Evolutionary conservation across 192 early-diverging fungal genomes (phyloP).

Genomic region (Linnemannia elongata): DNA sequence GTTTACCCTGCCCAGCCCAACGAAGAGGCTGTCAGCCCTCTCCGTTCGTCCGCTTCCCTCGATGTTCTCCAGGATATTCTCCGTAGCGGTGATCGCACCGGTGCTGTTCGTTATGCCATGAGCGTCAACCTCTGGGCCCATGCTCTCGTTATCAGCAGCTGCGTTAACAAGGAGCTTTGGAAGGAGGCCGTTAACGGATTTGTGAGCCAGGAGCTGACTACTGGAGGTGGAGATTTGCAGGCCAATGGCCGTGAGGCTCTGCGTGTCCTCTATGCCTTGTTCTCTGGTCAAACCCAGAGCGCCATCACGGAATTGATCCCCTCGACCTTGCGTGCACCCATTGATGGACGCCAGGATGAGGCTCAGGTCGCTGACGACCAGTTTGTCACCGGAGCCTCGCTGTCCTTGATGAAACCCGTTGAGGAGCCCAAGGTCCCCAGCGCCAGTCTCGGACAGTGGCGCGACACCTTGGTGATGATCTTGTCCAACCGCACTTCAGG

Average conservation of each 20-base stretch:
- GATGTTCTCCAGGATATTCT: slow-evolving; percentile 76
- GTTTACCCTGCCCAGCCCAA: slow-evolving; percentile 51
- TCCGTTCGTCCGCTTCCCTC: slow-evolving; percentile 35
- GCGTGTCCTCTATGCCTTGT: slow-evolving; percentile 76
- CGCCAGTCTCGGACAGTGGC: slow-evolving; percentile 76
- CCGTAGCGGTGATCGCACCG: slow-evolving; percentile 69
- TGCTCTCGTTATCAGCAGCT: slow-evolving; percentile 91
- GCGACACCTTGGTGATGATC: slow-evolving; percentile 79
- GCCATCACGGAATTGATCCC: slow-evolving; percentile 59
- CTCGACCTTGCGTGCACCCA: slow-evolving; percentile 11
- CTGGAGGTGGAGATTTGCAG: slow-evolving; percentile 38
- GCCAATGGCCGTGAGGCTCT: slow-evolving; percentile 62
- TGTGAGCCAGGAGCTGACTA: slow-evolving; percentile 67
- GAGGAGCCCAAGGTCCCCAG: slow-evolving; percentile 29
- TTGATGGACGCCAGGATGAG: neutral
- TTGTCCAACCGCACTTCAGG: slow-evolving; percentile 87
- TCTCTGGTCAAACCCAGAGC: slow-evolving; percentile 70
- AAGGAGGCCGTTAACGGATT: slow-evolving; percentile 83
- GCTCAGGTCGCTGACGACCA: slow-evolving; percentile 22
- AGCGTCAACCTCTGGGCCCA: slow-evolving; percentile 83
- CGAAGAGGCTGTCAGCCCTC: slow-evolving; percentile 54
- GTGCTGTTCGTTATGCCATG: slow-evolving; percentile 65
- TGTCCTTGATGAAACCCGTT: slow-evolving; percentile 45
- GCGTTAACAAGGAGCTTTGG: slow-evolving; percentile 88
- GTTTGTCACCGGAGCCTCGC: slow-evolving; percentile 44